These are phyloP conservation scores for Kuraishia ogatae DNA, from an alignment of 805 yeast species.

Conservation along the genomic window DNA sequence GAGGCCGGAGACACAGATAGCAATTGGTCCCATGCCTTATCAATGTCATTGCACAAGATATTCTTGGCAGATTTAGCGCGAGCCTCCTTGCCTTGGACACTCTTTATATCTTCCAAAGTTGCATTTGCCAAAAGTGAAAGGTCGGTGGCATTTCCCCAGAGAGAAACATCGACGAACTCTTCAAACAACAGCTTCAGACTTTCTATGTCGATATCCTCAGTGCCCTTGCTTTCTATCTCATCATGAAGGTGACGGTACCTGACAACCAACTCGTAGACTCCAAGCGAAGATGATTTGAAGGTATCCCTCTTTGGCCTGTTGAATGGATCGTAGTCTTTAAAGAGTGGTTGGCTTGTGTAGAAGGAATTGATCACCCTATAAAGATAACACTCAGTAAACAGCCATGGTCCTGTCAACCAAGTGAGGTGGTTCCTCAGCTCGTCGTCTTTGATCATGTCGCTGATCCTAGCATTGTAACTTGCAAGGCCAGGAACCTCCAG, in stretches of 20 bases:
- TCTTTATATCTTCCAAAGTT: slow-evolving; percentile 81
- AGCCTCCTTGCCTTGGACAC: slow-evolving; percentile 85
- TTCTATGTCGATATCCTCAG: slow-evolving; percentile 24
- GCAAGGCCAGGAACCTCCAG: slow-evolving; percentile 30
- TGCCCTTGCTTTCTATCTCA: slow-evolving; percentile 14
- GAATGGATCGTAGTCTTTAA: slow-evolving; percentile 67
- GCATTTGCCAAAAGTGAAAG: slow-evolving; percentile 82
- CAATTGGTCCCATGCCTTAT: slow-evolving; percentile 51
- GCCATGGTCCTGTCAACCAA: slow-evolving; percentile 90
- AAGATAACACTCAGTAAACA: slow-evolving; percentile 75
- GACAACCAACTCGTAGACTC: slow-evolving; percentile 74
- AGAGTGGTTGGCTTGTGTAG: slow-evolving; percentile 30
- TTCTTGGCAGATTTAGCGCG: slow-evolving; percentile 75
- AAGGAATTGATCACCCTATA: slow-evolving; percentile 55
- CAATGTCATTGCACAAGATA: slow-evolving; percentile 70
- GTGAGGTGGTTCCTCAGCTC: slow-evolving; percentile 21
- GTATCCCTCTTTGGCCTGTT: slow-evolving; percentile 61
- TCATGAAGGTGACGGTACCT: slow-evolving; percentile 39
- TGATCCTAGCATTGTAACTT: slow-evolving; percentile 52
- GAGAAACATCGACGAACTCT: slow-evolving; percentile 79
- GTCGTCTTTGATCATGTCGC: slow-evolving; percentile 14
- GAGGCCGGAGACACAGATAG: slow-evolving; percentile 11
- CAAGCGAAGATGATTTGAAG: slow-evolving; percentile 63
- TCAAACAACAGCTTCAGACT: slow-evolving; percentile 51
- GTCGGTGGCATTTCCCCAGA: slow-evolving; percentile 99